phyloP scores from a whole-genome alignment of 1,284 basidiomycete species.

The Papiliotrema terrestris region DNA sequence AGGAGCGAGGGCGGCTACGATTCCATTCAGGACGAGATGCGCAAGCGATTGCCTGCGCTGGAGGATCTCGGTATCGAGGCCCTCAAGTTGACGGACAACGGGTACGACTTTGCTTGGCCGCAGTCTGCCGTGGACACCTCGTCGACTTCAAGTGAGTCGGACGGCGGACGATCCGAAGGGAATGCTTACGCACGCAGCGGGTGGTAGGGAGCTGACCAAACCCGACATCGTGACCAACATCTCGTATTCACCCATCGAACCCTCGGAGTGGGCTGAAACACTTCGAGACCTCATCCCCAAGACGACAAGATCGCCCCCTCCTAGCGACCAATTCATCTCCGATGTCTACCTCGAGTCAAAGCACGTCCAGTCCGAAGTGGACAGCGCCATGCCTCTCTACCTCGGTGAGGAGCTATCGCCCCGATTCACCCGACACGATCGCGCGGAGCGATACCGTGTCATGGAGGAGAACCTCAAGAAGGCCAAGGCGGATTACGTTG shows the following conservation, averaged over 20 bases:
- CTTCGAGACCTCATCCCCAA: not conserved
- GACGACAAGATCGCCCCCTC: not conserved
- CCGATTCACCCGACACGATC: conserved; percentile 38
- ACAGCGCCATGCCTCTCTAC: conserved; percentile 46
- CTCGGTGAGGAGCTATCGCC: conserved; percentile 46
- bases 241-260: too few species aligned
- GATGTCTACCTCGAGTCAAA: not conserved
- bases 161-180: too few species aligned
- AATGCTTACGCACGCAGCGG: too few species aligned
- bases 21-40: not conserved
- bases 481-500: conserved; percentile 18
- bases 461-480: not conserved
- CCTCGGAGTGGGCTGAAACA: too few species aligned
- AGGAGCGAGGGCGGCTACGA: too few species aligned
- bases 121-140: too few species aligned
- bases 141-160: too few species aligned
- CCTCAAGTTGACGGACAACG: not conserved
- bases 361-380: conserved; percentile 10
- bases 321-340: not conserved
- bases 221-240: too few species aligned
- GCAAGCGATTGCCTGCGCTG: not conserved
- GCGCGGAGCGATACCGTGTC: conserved; percentile 18
- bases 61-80: not conserved
- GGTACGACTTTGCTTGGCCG: too few species aligned
- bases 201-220: too few species aligned